Evolutionary conservation across 2,329 filamentous ascomycete species (phyloP).

Genomic region (Leptodontidium sp.): DNA sequence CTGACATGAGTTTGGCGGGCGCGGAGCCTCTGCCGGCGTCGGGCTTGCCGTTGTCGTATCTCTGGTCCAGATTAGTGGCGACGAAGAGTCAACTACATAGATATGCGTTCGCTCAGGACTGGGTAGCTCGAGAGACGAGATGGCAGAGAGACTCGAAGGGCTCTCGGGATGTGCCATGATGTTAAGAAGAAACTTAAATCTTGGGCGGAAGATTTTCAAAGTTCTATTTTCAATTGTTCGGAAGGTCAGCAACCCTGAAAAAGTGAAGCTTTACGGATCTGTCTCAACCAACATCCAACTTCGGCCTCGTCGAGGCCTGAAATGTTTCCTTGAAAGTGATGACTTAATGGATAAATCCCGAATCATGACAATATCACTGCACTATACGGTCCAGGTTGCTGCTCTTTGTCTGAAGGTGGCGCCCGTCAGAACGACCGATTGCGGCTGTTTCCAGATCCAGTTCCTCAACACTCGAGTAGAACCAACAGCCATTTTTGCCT

Average conservation of each 20-base stretch:
- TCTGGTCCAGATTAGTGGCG: neutral
- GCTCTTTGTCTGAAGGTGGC: neutral
- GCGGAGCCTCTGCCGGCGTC: neutral
- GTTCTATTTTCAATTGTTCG: neutral
- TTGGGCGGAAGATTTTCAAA: neutral
- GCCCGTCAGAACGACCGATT: neutral
- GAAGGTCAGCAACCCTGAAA: neutral
- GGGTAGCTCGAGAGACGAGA: neutral
- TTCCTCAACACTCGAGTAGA: neutral
- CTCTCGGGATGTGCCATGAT: too few species aligned
- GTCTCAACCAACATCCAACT: neutral
- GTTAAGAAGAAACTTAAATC: too few species aligned
- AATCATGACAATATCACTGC: neutral
- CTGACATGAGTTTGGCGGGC: neutral
- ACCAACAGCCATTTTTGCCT: neutral
- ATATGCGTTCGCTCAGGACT: neutral
- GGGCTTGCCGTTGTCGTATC: neutral
- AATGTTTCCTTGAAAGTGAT: neutral
- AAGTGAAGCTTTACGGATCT: neutral
- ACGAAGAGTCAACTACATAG: neutral
- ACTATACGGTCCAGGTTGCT: neutral
- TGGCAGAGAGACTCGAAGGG: neutral
- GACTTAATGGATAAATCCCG: neutral
- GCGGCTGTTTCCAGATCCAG: neutral
- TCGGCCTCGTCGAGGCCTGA: neutral